Evolutionary conservation across 345 rosid species (phyloP).

Genomic region (Viola odorata): DNA sequence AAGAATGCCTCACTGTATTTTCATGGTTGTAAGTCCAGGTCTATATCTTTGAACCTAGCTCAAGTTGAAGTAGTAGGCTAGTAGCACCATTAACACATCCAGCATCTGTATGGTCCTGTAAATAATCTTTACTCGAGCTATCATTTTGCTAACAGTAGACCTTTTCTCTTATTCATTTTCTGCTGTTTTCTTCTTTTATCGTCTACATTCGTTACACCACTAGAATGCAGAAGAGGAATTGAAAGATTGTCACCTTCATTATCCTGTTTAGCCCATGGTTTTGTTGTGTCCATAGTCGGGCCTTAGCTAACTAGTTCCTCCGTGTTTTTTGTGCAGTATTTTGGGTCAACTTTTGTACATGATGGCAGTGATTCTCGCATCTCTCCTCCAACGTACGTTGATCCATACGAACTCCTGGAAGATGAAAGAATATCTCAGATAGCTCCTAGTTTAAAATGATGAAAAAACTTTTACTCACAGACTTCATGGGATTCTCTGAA

Average conservation of each 20-base stretch:
- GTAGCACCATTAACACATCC: too few species aligned
- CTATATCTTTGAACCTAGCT: too few species aligned
- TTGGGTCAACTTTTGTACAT: constrained; percentile 69
- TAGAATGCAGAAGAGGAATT: neutral
- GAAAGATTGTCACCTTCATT: neutral
- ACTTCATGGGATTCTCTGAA: neutral
- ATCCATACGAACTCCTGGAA: constrained; percentile 69
- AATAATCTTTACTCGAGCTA: too few species aligned
- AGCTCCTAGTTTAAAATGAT: constrained; percentile 53
- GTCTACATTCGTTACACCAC: too few species aligned
- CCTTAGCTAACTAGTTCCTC: constrained; percentile 7
- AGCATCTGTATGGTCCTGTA: too few species aligned
- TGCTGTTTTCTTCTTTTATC: too few species aligned
- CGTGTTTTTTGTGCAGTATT: constrained; percentile 42
- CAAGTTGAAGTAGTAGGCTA: too few species aligned
- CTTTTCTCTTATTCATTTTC: too few species aligned
- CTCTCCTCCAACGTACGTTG: constrained; percentile 52
- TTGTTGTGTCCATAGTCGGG: neutral
- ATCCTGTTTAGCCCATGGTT: neutral
- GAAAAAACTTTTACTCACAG: neutral
- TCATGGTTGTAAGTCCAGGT: too few species aligned
- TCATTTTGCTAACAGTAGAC: too few species aligned
- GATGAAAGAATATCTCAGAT: constrained; percentile 74
- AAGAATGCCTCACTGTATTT: too few species aligned
- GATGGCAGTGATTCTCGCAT: constrained; percentile 39